Percentiles rank a stretch among this genome's conserved stretches.
These are phyloP conservation scores for Myxozyma vanderwaltii DNA, from an alignment of 805 yeast genomes.

Conservation along the genomic window DNA sequence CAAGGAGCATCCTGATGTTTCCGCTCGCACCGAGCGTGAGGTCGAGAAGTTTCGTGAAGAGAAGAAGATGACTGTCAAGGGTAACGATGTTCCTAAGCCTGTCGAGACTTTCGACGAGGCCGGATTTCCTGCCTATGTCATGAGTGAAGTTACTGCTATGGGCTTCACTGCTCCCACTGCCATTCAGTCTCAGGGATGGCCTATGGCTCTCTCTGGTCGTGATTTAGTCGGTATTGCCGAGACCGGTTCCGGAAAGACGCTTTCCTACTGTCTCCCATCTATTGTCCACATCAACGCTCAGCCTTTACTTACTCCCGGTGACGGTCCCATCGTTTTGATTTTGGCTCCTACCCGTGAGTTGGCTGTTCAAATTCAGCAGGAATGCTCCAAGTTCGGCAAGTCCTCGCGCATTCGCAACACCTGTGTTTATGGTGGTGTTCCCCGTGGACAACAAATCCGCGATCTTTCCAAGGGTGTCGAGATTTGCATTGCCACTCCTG, in stretches of 20 bases:
- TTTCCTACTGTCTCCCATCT: constrained; percentile 94
- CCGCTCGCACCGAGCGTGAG: constrained; percentile 73
- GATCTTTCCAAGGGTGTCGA: constrained; percentile 94
- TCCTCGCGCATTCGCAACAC: constrained; percentile 89
- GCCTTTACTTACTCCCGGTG: constrained; percentile 89
- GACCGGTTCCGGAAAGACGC: constrained; percentile 98
- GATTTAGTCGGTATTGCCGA: constrained; percentile 99
- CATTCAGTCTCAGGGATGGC: constrained; percentile 99
- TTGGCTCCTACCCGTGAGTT: constrained; percentile 98
- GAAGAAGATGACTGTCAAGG: constrained; percentile 82
- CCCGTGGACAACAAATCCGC: constrained; percentile 96
- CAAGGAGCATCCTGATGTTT: constrained; percentile 77
- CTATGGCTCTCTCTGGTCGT: constrained; percentile 98
- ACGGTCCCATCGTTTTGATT: constrained; percentile 94
- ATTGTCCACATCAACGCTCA: constrained; percentile 95
- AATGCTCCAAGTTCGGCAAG: constrained; percentile 91
- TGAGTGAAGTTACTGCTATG: constrained; percentile 82
- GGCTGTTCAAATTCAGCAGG: constrained; percentile 96
- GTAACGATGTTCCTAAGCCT: constrained; percentile 90
- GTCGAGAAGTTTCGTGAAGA: constrained; percentile 74
- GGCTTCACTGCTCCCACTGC: constrained; percentile 95
- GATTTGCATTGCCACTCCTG: constrained; percentile 97
- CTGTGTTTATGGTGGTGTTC: constrained; percentile 95
- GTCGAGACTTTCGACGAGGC: constrained; percentile 92
- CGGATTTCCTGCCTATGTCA: constrained; percentile 94